Base-by-base conservation (phyloP, 148 eudicot genomes). In the Fagopyrum tataricum region DNA sequence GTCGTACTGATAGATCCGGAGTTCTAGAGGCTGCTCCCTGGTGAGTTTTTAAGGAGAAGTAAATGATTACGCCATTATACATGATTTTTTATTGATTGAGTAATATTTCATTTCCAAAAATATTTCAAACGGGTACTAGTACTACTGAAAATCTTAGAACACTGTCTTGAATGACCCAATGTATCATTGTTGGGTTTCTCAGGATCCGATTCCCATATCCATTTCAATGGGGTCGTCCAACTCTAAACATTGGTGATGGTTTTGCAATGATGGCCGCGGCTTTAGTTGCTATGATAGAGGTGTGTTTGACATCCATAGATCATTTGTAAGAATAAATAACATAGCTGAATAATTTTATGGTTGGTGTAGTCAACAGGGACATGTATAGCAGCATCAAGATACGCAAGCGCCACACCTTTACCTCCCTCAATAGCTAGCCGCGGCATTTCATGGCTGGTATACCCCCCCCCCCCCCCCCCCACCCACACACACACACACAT, bases 161-260 rank as follows among this genome's bases (percentile, higher is more conserved):
- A n/a, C n/a, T n/a, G n/a, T n/a, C n/a, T n/a, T n/a, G n/a, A 31
- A 31, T 31, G 37, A 31, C 37, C 37, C 2, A 1, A 3, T 31
- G 37, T 31, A 31, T 46, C 13, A 10, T 23, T 20, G n/a, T 0
- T 58, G 21, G 14, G 64, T 1, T 59, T 17, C 44, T 69, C 23
- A 93, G 98, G 98, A 81, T 93, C 73, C 87, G 80, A 15, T 74
- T 93, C 72, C 98, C 98, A 67, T 91, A 93, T 79, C 98, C 98
- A 7, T 91, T 89, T 79, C 97, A 94, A 81, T 94, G 97, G 97
- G 98, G 98, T 72, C 79, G 82, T 23, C 98, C 98, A 40, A 83
- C 80, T 62, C 55, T 88, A 71, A 75, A 89, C 75, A 87, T 80
- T 2, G 93, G 86, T 31, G 87, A 94, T 76, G 88, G 85, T 55